Evolutionary conservation across 1,139 yeast genomes (phyloP).

Genomic region (Fermentozyma sake): DNA sequence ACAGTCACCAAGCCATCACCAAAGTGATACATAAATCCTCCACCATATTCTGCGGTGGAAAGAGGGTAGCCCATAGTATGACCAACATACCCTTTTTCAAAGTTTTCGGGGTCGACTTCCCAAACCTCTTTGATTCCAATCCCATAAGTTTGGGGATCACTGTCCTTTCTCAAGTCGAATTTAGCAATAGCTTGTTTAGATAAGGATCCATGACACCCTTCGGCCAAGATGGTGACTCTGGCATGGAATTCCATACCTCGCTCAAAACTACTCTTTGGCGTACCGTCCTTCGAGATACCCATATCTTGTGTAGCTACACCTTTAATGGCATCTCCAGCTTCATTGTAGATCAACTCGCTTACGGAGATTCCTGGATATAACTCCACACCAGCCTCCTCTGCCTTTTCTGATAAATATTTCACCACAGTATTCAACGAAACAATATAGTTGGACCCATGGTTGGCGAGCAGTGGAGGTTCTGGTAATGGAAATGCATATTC

Average conservation of each 20-base stretch:
- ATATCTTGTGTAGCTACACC: conserved; percentile 94
- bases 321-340: conserved; percentile 55
- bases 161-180: conserved; percentile 60
- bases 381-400: conserved; percentile 92
- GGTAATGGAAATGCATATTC: conserved; percentile 66
- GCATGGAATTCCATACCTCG: conserved; percentile 97
- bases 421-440: conserved; percentile 81
- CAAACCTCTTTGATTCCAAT: conserved; percentile 94
- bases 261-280: conserved; percentile 77
- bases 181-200: conserved; percentile 70
- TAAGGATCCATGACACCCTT: conserved; percentile 95
- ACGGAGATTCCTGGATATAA: conserved; percentile 89
- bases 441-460: conserved; percentile 76
- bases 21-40: conserved; percentile 95
- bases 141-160: conserved; percentile 87
- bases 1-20: conserved; percentile 89
- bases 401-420: conserved; percentile 77
- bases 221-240: conserved; percentile 81
- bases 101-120: conserved; percentile 88
- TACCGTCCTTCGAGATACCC: conserved; percentile 74
- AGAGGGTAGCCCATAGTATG: conserved; percentile 93
- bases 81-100: conserved; percentile 74
- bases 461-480: conserved; percentile 88
- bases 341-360: conserved; percentile 65
- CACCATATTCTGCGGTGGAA: conserved; percentile 73